These are phyloP conservation scores for Pythium sp. DNA, from an alignment of 352 stramenopile genomes.

Conservation along the genomic window DNA sequence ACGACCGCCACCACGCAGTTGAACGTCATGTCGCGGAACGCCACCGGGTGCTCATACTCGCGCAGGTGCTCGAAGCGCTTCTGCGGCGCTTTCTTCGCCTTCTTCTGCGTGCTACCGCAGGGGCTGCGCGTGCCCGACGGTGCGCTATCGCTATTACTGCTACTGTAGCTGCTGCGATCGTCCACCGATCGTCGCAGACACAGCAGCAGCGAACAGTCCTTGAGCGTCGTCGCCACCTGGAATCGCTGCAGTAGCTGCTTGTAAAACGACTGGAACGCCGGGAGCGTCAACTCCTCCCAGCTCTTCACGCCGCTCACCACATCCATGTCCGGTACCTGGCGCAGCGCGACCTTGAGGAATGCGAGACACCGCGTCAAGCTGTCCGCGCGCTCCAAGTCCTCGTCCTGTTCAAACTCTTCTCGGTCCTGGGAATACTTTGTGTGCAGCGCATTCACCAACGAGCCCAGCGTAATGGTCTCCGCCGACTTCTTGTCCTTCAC, in stretches of 20 bases:
- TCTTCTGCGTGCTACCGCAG: conserved; percentile 13
- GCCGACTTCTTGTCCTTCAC: conserved; percentile 1
- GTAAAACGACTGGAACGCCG: conserved; percentile 51
- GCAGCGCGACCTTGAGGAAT: conserved; percentile 48
- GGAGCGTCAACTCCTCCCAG: conserved; percentile 41
- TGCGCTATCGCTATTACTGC: conserved; percentile 8
- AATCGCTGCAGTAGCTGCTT: conserved; percentile 65
- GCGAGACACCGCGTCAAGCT: conserved; percentile 44
- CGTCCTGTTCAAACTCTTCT: conserved; percentile 25
- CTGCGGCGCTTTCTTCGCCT: conserved; percentile 1
- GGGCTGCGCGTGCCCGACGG: conserved; percentile 8
- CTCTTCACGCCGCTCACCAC: conserved; percentile 23
- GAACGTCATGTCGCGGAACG: conserved; percentile 66
- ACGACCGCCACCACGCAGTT: conserved; percentile 82
- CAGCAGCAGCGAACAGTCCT: conserved; percentile 81
- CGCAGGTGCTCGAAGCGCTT: conserved; percentile 58
- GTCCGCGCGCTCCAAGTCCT: conserved; percentile 38
- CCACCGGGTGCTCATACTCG: conserved; percentile 66
- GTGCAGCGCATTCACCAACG: conserved; percentile 29
- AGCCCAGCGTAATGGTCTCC: conserved; percentile 13
- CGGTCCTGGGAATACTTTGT: conserved; percentile 12
- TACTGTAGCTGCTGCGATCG: conserved; percentile 16
- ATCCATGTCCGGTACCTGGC: conserved; percentile 35
- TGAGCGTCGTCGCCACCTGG: conserved; percentile 80
- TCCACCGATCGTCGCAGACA: conserved; percentile 51